Base-by-base conservation (phyloP, 352 stramenopile species). In the Globisporangium orthogonon region DNA sequence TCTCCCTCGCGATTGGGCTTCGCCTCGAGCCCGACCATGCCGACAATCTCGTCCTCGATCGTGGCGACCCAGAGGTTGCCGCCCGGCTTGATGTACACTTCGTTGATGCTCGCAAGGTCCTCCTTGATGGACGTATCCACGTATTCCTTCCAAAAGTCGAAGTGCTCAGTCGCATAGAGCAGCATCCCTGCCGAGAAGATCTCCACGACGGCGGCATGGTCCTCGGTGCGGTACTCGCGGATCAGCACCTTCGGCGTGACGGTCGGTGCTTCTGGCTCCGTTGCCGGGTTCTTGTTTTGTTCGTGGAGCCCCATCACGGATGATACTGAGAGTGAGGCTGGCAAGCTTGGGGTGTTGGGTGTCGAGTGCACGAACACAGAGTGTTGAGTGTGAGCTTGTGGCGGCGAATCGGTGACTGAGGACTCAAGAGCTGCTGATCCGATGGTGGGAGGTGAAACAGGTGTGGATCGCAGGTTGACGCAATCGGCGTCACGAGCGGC, bases 31-130 rank as follows among this genome's bases (percentile, higher is more conserved):
- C 45, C 68, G 28, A 76, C 52, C 35, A 56, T 57, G 4, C 43
- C 51, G 28, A 60, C 56, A 11, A 54, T 10, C 48, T 57, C 62
- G 44, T 54, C 58, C 56, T 54, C 50, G 6, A 43, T 23, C 9
- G 50, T 69, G 7, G 62, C 68, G 29, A 83, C 55, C 70, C 68
- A 83, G 51, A 74, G 79, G 53, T 78, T 83, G 10, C 73, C 70
- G 1, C 68, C 66, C 9, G 54, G 46, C 0, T 49, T 39, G 18
- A 74, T 50, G 55, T 79, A 83, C 17, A 63, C 70, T 44, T 45
- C 63, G 15, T 72, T 31, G 29, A 83, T 60, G 41, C 77, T 58
- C 11, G 58, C 58, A 31, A 79, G 51, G 28, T 79, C 71, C 14
- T 67, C 37, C 11, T 71, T 60, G 51, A 67, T 66, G 17, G 51